Base-by-base conservation (phyloP, 257 asterid genomes). In the Solanum paucissectum region DNA sequence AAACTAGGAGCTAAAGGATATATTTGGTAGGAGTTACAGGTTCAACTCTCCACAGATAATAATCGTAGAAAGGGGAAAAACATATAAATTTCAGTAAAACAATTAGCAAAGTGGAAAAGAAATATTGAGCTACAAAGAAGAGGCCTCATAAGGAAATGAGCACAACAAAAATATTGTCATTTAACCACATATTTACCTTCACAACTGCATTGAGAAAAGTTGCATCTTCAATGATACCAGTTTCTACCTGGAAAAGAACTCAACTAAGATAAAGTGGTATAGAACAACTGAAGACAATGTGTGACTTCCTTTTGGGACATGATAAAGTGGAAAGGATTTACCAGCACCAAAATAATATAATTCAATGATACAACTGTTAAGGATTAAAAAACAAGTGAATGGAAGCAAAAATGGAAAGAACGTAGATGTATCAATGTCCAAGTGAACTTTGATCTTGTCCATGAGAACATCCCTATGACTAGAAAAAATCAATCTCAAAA, bases 141-240 rank as follows among this genome's bases (percentile, higher is more conserved):
- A 82, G 42, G 44, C 69, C 69, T 82, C 16, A 52, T 49, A 49
- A 49, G 18, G 12, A 29, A 29, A 82, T 49, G 29, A 82, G 86
- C 27, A 18, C 12, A 46, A 29, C 12, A 46, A 49, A 25, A 25
- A 49, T 18, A 49, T 10, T 5, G 69, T 7, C 44, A 49, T 49
- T 82, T 49, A 82, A 29, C 86, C 69, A 32, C 44, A 72, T 46
- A 75, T 7, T 16, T 88, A 96, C 99, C 99, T 96, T 96, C 29
- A 96, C 99, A 86, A 96, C 99, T 85, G 98, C 98, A 87, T 92
- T 94, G 46, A 96, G 95, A 90, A 92, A 94, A 89, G 95, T 85
- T 29, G 98, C 94, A 90, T 95, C 92, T 62, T 94, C 98, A 91
- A 96, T 93, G 89, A 91, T 90, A 84, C 94, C 89, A 44, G 95